Percentiles rank a stretch among this genome's conserved stretches.
Conservation (phyloP, 2,329 filamentous ascomycete genomes). For the Hymenoscyphus fructigenus region DNA sequence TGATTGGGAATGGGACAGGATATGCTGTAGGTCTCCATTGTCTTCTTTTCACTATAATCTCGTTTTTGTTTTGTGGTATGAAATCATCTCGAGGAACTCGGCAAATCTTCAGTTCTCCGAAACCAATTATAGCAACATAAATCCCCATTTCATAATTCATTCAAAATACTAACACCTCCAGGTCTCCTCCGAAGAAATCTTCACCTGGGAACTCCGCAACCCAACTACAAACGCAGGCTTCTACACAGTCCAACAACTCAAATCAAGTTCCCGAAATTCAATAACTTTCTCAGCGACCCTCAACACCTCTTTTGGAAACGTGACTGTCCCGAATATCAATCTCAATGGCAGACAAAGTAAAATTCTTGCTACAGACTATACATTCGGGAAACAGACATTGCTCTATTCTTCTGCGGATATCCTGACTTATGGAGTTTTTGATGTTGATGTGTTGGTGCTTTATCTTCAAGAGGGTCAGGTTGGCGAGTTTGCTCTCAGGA, state of each 20-base stretch:
- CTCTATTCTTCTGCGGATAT: conserved; percentile 53
- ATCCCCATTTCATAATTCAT: too few species aligned
- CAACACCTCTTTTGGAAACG: conserved; percentile 46
- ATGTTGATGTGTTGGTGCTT: conserved; percentile 47
- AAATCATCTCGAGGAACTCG: too few species aligned
- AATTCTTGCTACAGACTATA: conserved; percentile 54
- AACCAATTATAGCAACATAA: too few species aligned
- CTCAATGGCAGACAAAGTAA: conserved; percentile 53
- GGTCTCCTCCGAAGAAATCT: conserved; percentile 39
- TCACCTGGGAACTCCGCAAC: conserved; percentile 53
- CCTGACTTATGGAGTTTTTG: conserved; percentile 48
- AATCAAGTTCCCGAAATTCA: conserved; percentile 44
- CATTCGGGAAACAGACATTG: conserved; percentile 46
- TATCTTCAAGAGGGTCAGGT: conserved; percentile 50
- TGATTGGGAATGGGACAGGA: conserved; percentile 54
- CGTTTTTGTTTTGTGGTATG: too few species aligned
- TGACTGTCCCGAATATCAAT: conserved; percentile 46
- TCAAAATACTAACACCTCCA: not conserved
- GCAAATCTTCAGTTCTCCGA: too few species aligned
- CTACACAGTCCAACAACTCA: conserved; percentile 49
- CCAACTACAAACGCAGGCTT: conserved; percentile 51
- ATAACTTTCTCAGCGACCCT: conserved; percentile 48
- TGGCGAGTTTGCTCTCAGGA: conserved; percentile 51
- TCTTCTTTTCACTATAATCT: not conserved
- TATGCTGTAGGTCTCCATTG: conserved; percentile 38